Conservation (phyloP, 2,329 filamentous ascomycete species). For the Talaromyces rugulosus region DNA sequence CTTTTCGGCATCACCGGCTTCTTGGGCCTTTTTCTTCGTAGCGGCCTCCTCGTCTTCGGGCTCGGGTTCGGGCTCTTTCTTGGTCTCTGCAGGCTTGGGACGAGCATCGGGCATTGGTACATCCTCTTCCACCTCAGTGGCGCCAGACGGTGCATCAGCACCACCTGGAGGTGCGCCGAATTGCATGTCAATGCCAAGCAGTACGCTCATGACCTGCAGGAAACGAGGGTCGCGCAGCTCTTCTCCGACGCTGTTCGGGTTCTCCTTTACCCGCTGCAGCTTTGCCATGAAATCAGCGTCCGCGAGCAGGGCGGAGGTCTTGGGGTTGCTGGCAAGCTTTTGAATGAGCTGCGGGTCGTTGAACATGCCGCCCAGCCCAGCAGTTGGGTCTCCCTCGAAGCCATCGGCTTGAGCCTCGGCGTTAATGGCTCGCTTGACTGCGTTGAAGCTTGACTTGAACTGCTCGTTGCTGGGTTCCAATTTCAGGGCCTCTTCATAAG, state of each 20-base stretch:
- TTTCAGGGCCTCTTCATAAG: constrained; percentile 92
- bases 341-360: constrained; percentile 83
- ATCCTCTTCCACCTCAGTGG: constrained; percentile 62
- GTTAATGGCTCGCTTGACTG: constrained; percentile 85
- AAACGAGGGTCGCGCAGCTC: constrained; percentile 88
- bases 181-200: constrained; percentile 90
- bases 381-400: constrained; percentile 61
- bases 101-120: constrained; percentile 72
- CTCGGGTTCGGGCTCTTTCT: constrained; percentile 59
- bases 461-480: constrained; percentile 87
- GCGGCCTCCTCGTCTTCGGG: constrained; percentile 76
- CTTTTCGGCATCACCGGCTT: constrained; percentile 91
- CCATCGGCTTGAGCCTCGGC: constrained; percentile 64
- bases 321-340: constrained; percentile 91
- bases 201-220: constrained; percentile 86
- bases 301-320: constrained; percentile 75
- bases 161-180: constrained; percentile 53
- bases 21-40: constrained; percentile 86
- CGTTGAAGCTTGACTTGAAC: constrained; percentile 80
- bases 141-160: constrained; percentile 33
- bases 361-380: constrained; percentile 87
- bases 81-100: constrained; percentile 43
- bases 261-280: constrained; percentile 73
- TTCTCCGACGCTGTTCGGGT: constrained; percentile 73
- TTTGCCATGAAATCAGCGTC: constrained; percentile 89